Base-by-base conservation (phyloP, 2,329 filamentous ascomycete genomes). In the Septoria petroselini region DNA sequence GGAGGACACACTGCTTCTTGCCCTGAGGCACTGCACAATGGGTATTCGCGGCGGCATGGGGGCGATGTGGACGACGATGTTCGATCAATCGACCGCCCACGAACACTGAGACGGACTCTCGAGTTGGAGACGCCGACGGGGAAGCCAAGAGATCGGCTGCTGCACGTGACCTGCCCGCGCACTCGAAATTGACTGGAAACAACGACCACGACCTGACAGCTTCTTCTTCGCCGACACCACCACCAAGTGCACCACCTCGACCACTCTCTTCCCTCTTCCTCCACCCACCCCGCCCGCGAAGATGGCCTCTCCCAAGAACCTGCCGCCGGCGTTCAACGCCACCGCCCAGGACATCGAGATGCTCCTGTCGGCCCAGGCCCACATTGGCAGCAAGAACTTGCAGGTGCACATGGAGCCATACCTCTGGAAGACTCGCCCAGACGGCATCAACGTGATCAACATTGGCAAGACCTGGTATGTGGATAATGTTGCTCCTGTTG, bases 361-460 rank as follows among this genome's bases (percentile, higher is more conserved):
- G 88, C 89, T 98, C 72, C 87, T 98, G 69, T 87, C 91, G 71
- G 91, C 94, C 70, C 91, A 97, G 80, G 84, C 81, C 78, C 94
- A 98, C 79, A 84, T 97, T 68, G 93, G 93, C 70, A 89, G 86
- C 78, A 97, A 97, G 88, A 98, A 98, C 85, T 76, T 98, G 70
- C 93, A 97, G 83, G 88, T 94, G 73, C 91, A 97, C 82, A 97
- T 96, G 90, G 89, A 95, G 79, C 88, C 90, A 66, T 98, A 98
- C 83, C 86, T 98, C 71, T 98, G 91, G 91, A 98, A 98, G 87
- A 95, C 90, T 75, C 88, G 93, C 73, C 86, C 89, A 64, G 94
- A 98, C 70, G 93, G 93, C 78, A 86, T 98, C 80, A 98, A 98
- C 76, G 83, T 98, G 65, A 82, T 98, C 77, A 98, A 98, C 85